A percentile compares a stretch with the other conserved stretches of the same genome.
These are phyloP conservation scores for Basipetospora sp. DNA, from an alignment of 2,329 filamentous ascomycete genomes.

Conservation along the genomic window DNA sequence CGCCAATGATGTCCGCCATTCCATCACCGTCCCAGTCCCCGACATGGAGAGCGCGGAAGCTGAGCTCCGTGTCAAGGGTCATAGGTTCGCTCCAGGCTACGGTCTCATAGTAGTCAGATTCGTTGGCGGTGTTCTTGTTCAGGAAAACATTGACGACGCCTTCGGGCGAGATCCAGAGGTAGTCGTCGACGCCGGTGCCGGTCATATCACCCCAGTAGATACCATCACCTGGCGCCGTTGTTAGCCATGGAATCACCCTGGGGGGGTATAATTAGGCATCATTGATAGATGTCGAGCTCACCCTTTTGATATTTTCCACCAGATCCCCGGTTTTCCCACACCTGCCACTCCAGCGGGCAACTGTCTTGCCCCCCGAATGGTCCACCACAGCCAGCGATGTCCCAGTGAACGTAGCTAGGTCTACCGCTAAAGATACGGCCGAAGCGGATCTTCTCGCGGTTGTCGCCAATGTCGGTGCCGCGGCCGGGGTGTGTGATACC, in stretches of 20 bases:
- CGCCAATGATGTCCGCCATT: conserved; percentile 13
- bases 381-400: neutral
- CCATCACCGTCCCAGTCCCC: conserved; percentile 24
- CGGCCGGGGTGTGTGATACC: conserved; percentile 9
- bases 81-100: neutral
- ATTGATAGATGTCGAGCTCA: too few species aligned
- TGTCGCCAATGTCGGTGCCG: neutral
- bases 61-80: neutral
- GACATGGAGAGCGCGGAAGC: conserved; percentile 12
- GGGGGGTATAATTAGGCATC: neutral
- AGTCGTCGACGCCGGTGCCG: conserved; percentile 11
- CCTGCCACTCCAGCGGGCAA: neutral
- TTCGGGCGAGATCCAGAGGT: conserved; percentile 10
- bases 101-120: neutral
- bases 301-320: conserved; percentile 9
- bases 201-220: conserved; percentile 9
- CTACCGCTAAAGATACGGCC: conserved; percentile 10
- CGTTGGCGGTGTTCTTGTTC: neutral
- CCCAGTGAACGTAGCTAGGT: neutral
- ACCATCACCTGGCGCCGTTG: conserved; percentile 1
- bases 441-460: conserved; percentile 8
- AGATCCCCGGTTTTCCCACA: conserved; percentile 10
- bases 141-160: conserved; percentile 3
- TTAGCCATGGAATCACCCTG: too few species aligned
- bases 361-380: too few species aligned